Base-by-base conservation (phyloP, 2,329 filamentous ascomycete species). In the Diaporthe ampelina region DNA sequence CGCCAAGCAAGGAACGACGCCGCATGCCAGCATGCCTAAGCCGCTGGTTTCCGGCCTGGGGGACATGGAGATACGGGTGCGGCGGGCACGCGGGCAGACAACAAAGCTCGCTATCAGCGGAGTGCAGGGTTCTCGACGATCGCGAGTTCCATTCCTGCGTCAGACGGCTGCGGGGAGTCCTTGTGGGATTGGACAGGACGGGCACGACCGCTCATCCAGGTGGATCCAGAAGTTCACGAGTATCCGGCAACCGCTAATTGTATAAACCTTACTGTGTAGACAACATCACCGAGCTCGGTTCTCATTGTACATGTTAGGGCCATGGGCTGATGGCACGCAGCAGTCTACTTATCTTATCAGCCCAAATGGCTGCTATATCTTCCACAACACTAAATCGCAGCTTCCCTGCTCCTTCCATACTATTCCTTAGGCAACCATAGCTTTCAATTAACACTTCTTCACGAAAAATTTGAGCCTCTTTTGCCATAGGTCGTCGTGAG, bases 41-140 rank as follows among this genome's bases (percentile, higher is more conserved):
- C 70, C 70, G 70, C 48, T 72, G 54, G 24, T 72, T 72, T 72
- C 70, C 70, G 70, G 59, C 40, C 57, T 40, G 35, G 57, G 59
- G 59, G 59, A 15, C 59, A 24, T 63, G 59, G 59, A 32, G 59
- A 63, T 48, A 72, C 45, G 69, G 35, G 56, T n/a, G 15, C 40
- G 17, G 3, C 54, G 40, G 52, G 29, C 52, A n/a, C 2, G 48
- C 26, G 32, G 29, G 29, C 43, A 37, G 10, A 58, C 45, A 43
- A 43, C 56, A 40, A 54, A 61, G n/a, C 45, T 63, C 29, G 24
- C 57, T 54, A 21, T 40, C 56, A 40, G 43, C 69, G 15, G 11
- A 9, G 40, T 59, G 69, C 69, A 71, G 56, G 69, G 69, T 72
- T 72, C 57, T 52, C 45, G 69, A 59, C 45, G 59, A 72, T 63